These are phyloP conservation scores for Colletotrichum sp. DNA, from an alignment of 2,329 filamentous ascomycete species.

Conservation along the genomic window DNA sequence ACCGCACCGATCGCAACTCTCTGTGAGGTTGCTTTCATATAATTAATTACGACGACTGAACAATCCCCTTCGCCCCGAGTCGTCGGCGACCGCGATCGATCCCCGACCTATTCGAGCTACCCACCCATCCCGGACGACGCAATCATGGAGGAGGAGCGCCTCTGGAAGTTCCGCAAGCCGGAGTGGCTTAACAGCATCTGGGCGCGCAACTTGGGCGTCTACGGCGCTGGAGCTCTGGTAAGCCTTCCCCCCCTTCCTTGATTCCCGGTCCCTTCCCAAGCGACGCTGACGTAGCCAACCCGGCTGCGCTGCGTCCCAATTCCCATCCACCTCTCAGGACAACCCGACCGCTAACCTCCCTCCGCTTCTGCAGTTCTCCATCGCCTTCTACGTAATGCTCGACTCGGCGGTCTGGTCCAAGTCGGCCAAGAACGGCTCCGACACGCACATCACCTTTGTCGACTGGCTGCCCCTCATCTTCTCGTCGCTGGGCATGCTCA, in stretches of 20 bases:
- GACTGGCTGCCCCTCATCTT: constrained; percentile 75
- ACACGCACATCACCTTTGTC: constrained; percentile 69
- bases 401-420: constrained; percentile 73
- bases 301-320: neutral
- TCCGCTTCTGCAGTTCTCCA: constrained; percentile 58
- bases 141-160: constrained; percentile 67
- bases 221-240: constrained; percentile 67
- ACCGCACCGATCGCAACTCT: neutral
- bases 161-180: constrained; percentile 71
- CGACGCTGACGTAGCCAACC: neutral
- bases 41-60: neutral
- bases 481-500: constrained; percentile 71
- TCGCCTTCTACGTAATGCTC: constrained; percentile 73
- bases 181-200: constrained; percentile 71
- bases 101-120: neutral
- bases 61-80: neutral
- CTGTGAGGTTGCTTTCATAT: neutral
- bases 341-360: neutral
- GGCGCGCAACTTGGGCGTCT: constrained; percentile 69
- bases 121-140: neutral
- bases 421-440: constrained; percentile 62
- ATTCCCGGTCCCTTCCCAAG: neutral
- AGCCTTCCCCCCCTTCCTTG: constrained; percentile 31
- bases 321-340: neutral
- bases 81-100: constrained; percentile 8